Percentiles rank a stretch among this genome's conserved stretches.
Evolutionary conservation across 2,329 filamentous ascomycete species (phyloP).

Genomic region (Diplodia mutila): DNA sequence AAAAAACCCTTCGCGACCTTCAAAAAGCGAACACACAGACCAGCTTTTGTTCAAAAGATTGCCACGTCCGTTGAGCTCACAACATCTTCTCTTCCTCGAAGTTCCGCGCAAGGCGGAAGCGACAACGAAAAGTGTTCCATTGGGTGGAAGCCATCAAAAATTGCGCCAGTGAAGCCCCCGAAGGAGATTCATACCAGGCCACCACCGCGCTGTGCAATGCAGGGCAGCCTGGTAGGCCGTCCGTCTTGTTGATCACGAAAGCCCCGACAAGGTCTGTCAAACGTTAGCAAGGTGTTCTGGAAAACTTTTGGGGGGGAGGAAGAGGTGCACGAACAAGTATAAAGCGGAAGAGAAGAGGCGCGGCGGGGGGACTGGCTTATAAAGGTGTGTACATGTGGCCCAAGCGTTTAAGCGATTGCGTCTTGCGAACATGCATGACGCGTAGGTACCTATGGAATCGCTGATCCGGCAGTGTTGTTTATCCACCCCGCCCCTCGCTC

Average conservation of each 20-base stretch:
- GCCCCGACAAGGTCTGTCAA: conserved; percentile 36
- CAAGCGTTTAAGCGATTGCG: too few relatives aligned
- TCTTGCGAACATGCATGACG: too few relatives aligned
- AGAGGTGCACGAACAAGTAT: conserved; percentile 2
- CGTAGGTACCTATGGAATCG: too few relatives aligned
- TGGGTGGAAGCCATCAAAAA: conserved; percentile 30
- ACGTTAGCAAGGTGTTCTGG: conserved; percentile 15
- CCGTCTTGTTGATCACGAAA: conserved; percentile 35
- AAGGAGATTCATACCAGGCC: conserved; percentile 39
- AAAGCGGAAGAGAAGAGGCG: neutral
- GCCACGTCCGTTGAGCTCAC: too few relatives aligned
- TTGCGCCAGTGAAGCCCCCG: conserved; percentile 37
- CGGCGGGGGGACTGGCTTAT: neutral
- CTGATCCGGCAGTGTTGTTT: too few relatives aligned
- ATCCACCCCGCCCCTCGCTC: too few relatives aligned
- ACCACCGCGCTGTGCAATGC: conserved; percentile 43
- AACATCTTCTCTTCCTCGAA: conserved; percentile 23
- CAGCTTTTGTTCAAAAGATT: too few relatives aligned
- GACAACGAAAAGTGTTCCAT: conserved; percentile 17
- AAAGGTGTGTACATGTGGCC: too few relatives aligned
- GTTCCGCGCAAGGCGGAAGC: conserved; percentile 14
- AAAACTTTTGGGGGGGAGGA: neutral
- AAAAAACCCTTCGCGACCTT: too few relatives aligned
- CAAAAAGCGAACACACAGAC: too few relatives aligned
- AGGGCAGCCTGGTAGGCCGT: conserved; percentile 36